Percentiles rank a stretch among this genome's conserved stretches.
phyloP scores from a whole-genome alignment of 2,329 filamentous ascomycete species.

The Verruconis gallopava region DNA sequence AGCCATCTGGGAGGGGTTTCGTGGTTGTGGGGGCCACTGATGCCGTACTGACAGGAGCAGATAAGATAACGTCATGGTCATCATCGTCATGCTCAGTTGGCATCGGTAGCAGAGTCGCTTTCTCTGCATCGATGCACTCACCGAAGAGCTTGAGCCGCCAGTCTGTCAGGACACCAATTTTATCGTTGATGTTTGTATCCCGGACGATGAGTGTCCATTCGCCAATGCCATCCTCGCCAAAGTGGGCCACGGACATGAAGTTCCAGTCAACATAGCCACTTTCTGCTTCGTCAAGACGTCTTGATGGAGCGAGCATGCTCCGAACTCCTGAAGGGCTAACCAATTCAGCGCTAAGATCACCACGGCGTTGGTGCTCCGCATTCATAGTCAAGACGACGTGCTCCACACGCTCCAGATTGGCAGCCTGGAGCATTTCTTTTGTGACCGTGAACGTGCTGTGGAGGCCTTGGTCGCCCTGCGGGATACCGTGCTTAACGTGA shows the following conservation, averaged over 20 bases:
- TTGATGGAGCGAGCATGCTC: slow-evolving; percentile 69
- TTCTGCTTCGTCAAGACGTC: slow-evolving; percentile 52
- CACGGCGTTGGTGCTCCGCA: slow-evolving; percentile 70
- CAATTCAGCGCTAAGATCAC: slow-evolving; percentile 85
- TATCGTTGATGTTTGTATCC: slow-evolving; percentile 65
- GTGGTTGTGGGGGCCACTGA: slow-evolving; percentile 32
- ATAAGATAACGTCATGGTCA: slow-evolving; percentile 54
- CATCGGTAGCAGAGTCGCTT: slow-evolving; percentile 64
- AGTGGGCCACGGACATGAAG: slow-evolving; percentile 97
- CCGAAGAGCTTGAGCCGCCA: slow-evolving; percentile 95
- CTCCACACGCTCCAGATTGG: slow-evolving; percentile 77
- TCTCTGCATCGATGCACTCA: slow-evolving; percentile 63
- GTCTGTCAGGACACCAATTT: slow-evolving; percentile 69
- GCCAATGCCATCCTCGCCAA: slow-evolving; percentile 79
- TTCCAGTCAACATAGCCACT: slow-evolving; percentile 88
- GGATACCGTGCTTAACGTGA: slow-evolving; percentile 73
- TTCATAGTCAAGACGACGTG: slow-evolving; percentile 99
- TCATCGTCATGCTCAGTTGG: slow-evolving; percentile 74
- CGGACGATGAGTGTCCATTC: slow-evolving; percentile 87
- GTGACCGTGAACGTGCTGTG: slow-evolving; percentile 74
- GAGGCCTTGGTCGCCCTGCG: slow-evolving; percentile 70
- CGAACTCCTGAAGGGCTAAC: slow-evolving; percentile 70
- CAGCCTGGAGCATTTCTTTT: slow-evolving; percentile 60
- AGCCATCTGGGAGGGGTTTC: slow-evolving; percentile 35
- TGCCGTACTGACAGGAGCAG: slow-evolving; percentile 48